A percentile compares a stretch with the other conserved stretches of the same genome.
These are phyloP conservation scores for Trichosporon sp. DNA, from an alignment of 1,284 basidiomycete genomes.

Conservation along the genomic window DNA sequence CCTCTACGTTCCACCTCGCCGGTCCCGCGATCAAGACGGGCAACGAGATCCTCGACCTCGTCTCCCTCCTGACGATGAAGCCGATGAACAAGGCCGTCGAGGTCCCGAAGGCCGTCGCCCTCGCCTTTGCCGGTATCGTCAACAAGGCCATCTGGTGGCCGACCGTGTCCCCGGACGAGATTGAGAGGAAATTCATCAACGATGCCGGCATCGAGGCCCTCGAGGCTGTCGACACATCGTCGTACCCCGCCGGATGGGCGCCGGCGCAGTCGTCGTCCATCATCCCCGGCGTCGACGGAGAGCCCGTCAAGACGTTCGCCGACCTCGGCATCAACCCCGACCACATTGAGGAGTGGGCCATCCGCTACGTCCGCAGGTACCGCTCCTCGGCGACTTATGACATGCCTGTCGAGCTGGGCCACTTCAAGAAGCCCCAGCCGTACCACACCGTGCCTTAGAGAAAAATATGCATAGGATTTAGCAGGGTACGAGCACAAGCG, in stretches of 20 bases:
- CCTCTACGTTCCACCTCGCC: constrained; percentile 70
- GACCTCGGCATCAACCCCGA: constrained; percentile 62
- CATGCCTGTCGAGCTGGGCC: constrained; percentile 47
- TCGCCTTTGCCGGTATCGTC: constrained; percentile 59
- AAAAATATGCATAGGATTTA: constrained; percentile 8
- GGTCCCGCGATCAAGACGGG: constrained; percentile 83
- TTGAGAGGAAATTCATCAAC: constrained; percentile 78
- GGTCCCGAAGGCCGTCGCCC: constrained; percentile 71
- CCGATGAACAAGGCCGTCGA: constrained; percentile 62
- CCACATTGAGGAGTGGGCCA: constrained; percentile 81
- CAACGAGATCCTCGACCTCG: constrained; percentile 76
- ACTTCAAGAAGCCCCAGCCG: constrained; percentile 45
- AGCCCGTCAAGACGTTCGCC: constrained; percentile 50
- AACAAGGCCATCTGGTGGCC: constrained; percentile 87
- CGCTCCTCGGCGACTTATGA: constrained; percentile 59
- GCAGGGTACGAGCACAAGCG: background rate
- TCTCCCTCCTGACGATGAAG: constrained; percentile 73
- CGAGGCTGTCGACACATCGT: constrained; percentile 52
- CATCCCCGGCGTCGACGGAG: constrained; percentile 44
- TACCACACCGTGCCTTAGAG: constrained; percentile 51
- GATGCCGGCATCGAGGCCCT: constrained; percentile 59
- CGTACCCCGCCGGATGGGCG: constrained; percentile 44
- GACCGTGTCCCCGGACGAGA: constrained; percentile 82
- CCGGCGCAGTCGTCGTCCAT: constrained; percentile 52
- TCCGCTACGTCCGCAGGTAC: constrained; percentile 85